Conservation (phyloP, 2,329 filamentous ascomycete genomes). For the Nectriaceae sp. region DNA sequence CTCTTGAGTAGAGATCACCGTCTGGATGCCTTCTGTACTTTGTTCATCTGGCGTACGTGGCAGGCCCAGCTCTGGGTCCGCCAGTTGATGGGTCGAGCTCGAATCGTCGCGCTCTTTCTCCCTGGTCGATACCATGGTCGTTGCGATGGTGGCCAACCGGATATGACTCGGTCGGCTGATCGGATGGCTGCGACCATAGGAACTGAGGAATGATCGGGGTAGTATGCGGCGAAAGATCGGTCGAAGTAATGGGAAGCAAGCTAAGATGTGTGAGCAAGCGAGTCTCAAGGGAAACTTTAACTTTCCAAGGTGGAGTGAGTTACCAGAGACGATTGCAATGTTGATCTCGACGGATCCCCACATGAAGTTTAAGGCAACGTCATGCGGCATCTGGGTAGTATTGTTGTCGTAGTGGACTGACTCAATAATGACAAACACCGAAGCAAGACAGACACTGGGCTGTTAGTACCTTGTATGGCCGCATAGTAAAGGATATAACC, state of each 20-base stretch:
- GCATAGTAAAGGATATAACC: conserved; percentile 1
- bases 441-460: conserved; percentile 28
- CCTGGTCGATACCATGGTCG: no score
- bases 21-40: background rate
- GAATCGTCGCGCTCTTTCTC: background rate
- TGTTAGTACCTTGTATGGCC: background rate
- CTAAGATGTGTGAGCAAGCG: conserved; percentile 14
- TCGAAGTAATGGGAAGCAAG: conserved; percentile 25
- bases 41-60: background rate
- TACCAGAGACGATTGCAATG: conserved; percentile 26
- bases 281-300: conserved; percentile 19
- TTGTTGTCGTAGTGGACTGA: conserved; percentile 15
- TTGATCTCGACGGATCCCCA: conserved; percentile 31
- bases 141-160: conserved; percentile 3
- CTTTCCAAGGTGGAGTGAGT: conserved; percentile 5
- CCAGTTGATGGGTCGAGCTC: background rate
- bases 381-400: conserved; percentile 15
- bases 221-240: conserved; percentile 24
- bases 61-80: background rate
- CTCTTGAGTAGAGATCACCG: background rate
- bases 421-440: conserved; percentile 22
- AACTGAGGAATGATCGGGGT: conserved; percentile 18
- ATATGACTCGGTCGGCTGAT: conserved; percentile 19
- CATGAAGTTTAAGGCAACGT: conserved; percentile 22
- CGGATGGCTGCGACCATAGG: conserved; percentile 19